Conservation (phyloP, 2,329 filamentous ascomycete species). For the Colletotrichum endophyticum region DNA sequence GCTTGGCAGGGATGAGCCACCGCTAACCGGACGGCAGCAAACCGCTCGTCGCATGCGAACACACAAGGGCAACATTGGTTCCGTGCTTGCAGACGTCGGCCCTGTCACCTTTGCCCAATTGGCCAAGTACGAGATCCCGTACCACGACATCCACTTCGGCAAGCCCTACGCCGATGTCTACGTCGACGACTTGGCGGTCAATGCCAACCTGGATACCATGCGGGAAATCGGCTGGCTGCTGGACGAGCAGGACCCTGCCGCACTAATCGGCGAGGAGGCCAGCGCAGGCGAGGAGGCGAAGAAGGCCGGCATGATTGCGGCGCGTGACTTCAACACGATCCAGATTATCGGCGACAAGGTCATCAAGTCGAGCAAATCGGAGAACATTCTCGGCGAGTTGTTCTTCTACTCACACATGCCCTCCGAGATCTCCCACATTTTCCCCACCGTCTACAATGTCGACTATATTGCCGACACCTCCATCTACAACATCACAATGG, state of each 20-base stretch:
- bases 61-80: slow-evolving; percentile 30
- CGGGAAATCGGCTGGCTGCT: slow-evolving; percentile 33
- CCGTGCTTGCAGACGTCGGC: slow-evolving; percentile 30
- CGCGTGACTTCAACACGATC: slow-evolving; percentile 34
- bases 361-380: slow-evolving; percentile 33
- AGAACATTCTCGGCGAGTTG: slow-evolving; percentile 34
- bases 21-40: slow-evolving; percentile 19
- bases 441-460: slow-evolving; percentile 28
- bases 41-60: slow-evolving; percentile 32
- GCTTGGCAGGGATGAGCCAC: background rate
- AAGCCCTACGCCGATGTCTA: slow-evolving; percentile 35
- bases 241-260: slow-evolving; percentile 24
- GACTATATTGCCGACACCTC: slow-evolving; percentile 29
- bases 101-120: slow-evolving; percentile 29
- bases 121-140: slow-evolving; percentile 30
- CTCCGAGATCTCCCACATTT: slow-evolving; percentile 21
- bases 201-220: slow-evolving; percentile 32
- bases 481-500: slow-evolving; percentile 32
- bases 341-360: slow-evolving; percentile 33
- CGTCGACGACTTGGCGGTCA: slow-evolving; percentile 30
- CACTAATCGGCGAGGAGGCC: slow-evolving; percentile 18
- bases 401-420: slow-evolving; percentile 36
- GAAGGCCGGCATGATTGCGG: slow-evolving; percentile 31
- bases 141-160: slow-evolving; percentile 33
- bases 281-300: slow-evolving; percentile 20